Conservation (phyloP, 2,329 filamentous ascomycete species). For the Lasiodiplodia theobromae region DNA sequence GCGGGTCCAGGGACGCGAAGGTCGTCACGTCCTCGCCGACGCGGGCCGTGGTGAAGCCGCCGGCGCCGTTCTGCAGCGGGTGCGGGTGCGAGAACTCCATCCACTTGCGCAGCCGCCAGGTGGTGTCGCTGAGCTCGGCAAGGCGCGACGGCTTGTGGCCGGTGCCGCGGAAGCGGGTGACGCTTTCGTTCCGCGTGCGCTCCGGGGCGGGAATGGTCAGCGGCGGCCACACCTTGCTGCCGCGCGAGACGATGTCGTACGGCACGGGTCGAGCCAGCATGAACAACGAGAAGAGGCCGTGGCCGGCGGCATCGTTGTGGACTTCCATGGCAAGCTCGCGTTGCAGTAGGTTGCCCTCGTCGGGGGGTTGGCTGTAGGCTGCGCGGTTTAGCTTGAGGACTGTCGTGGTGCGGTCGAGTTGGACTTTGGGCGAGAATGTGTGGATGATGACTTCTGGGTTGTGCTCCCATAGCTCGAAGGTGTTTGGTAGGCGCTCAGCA, state of each 20-base stretch:
- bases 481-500: constrained; percentile 59
- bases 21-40: constrained; percentile 64
- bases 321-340: constrained; percentile 61
- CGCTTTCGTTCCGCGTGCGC: constrained; percentile 62
- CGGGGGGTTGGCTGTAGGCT: constrained; percentile 38
- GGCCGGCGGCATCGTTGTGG: constrained; percentile 35
- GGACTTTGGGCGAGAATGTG: constrained; percentile 73
- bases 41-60: constrained; percentile 42
- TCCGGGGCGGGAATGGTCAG: constrained; percentile 69
- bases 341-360: constrained; percentile 50
- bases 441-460: constrained; percentile 73
- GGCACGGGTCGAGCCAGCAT: constrained; percentile 66
- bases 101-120: constrained; percentile 80
- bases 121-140: constrained; percentile 69
- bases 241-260: constrained; percentile 48
- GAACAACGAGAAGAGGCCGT: constrained; percentile 69
- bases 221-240: constrained; percentile 73
- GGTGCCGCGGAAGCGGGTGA: constrained; percentile 51
- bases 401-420: constrained; percentile 77
- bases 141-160: constrained; percentile 60
- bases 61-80: constrained; percentile 20
- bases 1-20: constrained; percentile 76
- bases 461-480: constrained; percentile 69
- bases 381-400: constrained; percentile 55
- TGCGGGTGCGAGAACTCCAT: constrained; percentile 64